phyloP scores from a whole-genome alignment of 2,329 filamentous ascomycete species.

The Myotisia sp. region DNA sequence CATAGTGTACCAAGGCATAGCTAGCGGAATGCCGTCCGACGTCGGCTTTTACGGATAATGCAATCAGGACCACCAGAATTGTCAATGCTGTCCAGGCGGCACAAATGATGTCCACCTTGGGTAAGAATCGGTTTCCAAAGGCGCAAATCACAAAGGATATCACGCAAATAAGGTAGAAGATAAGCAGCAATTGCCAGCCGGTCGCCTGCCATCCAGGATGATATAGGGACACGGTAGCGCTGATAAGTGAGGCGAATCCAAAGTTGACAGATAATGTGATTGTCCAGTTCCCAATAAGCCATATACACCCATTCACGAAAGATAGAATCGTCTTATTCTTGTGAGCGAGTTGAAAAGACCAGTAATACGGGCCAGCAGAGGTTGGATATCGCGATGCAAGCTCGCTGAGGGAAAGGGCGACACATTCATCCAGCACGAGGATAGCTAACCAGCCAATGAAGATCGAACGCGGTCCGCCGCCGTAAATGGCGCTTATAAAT shows the following conservation, averaged over 20 bases:
- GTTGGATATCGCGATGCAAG: slow-evolving; percentile 40
- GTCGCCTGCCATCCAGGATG: slow-evolving; percentile 5
- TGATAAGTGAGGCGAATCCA: slow-evolving; percentile 21
- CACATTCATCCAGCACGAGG: slow-evolving; percentile 39
- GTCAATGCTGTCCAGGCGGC: slow-evolving; percentile 38
- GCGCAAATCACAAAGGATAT: slow-evolving; percentile 51
- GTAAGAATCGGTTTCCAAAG: slow-evolving; percentile 53
- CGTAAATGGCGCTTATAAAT: slow-evolving; percentile 30
- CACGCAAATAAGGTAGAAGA: slow-evolving; percentile 56
- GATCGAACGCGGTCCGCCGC: slow-evolving; percentile 39
- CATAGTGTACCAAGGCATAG: slow-evolving; percentile 21
- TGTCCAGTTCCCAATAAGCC: slow-evolving; percentile 40
- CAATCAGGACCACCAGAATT: slow-evolving; percentile 45
- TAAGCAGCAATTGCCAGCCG: slow-evolving; percentile 52
- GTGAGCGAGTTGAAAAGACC: slow-evolving; percentile 38
- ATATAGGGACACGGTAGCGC: slow-evolving; percentile 34
- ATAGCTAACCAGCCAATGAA: slow-evolving; percentile 45
- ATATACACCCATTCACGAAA: slow-evolving; percentile 41
- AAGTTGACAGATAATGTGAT: slow-evolving; percentile 43
- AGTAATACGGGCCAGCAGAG: slow-evolving; percentile 41
- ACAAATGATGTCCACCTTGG: slow-evolving; percentile 43
- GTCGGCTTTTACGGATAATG: slow-evolving; percentile 41
- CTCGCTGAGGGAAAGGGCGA: slow-evolving; percentile 39
- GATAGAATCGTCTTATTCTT: slow-evolving; percentile 33
- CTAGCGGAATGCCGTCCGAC: slow-evolving; percentile 38